A percentile compares a stretch with the other conserved stretches of the same genome.
Evolutionary conservation across 352 stramenopile genomes (phyloP).

Genomic region (Globisporangium cylindrosporum): DNA sequence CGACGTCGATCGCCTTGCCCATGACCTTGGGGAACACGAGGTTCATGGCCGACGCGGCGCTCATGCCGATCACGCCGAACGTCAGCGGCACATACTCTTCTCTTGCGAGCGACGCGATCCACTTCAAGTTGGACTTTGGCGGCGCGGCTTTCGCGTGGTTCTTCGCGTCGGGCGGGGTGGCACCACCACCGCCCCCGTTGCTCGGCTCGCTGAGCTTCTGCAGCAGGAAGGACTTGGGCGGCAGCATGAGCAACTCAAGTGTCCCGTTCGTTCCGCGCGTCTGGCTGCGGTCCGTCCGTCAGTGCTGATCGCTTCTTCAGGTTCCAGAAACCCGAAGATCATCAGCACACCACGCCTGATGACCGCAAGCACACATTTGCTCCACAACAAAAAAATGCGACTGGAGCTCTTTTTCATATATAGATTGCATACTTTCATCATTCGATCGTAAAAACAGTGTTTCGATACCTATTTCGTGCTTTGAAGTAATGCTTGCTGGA

Average conservation of each 20-base stretch:
- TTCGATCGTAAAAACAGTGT: not conserved
- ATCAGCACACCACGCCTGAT: not conserved
- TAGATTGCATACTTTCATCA: not conserved
- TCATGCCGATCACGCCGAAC: conserved; percentile 75
- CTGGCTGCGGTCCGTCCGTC: not conserved
- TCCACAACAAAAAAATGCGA: not conserved
- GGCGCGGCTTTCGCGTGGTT: conserved; percentile 5
- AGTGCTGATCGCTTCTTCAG: not conserved
- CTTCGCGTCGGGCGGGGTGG: not conserved
- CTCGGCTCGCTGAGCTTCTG: conserved; percentile 51
- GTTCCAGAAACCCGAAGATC: conserved; percentile 15
- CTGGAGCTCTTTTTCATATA: not conserved
- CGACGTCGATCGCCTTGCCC: conserved; percentile 85
- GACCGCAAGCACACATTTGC: not conserved
- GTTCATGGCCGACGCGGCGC: conserved; percentile 84
- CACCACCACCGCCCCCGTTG: conserved; percentile 17
- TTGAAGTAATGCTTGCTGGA: not conserved
- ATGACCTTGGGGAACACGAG: conserved; percentile 88
- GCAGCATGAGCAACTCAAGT: conserved; percentile 33
- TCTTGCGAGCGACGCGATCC: conserved; percentile 65
- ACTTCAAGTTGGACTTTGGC: conserved; percentile 47
- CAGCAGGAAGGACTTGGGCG: conserved; percentile 68
- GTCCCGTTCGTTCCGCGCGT: not conserved
- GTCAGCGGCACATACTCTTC: conserved; percentile 68
- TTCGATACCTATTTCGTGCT: not conserved